These are phyloP conservation scores for Microbotryum lychnidis-dioicae DNA, from an alignment of 1,284 basidiomycete genomes.

Conservation along the genomic window DNA sequence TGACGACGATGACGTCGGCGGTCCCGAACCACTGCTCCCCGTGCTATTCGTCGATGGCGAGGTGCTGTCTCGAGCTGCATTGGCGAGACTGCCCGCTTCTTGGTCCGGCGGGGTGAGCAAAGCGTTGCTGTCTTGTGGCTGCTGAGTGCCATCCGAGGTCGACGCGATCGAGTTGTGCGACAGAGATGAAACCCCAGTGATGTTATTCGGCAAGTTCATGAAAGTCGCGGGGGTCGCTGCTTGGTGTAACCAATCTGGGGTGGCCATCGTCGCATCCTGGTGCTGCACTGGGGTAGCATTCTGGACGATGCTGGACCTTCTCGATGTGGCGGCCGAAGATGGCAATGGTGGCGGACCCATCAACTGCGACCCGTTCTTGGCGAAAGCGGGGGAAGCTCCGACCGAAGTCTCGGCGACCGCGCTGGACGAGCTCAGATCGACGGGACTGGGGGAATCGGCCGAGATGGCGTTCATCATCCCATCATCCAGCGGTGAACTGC, in stretches of 20 bases:
- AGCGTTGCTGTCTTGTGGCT: too few relatives aligned
- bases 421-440: conserved; percentile 14
- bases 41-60: too few relatives aligned
- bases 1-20: too few relatives aligned
- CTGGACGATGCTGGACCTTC: neutral
- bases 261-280: neutral
- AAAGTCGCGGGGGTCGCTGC: conserved; percentile 33
- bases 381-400: neutral
- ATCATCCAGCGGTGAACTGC: neutral
- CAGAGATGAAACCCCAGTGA: neutral
- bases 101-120: too few relatives aligned
- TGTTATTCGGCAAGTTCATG: conserved; percentile 31
- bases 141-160: too few relatives aligned
- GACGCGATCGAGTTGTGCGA: too few relatives aligned
- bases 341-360: conserved; percentile 28
- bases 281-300: too few relatives aligned
- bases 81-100: too few relatives aligned
- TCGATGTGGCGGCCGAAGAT: neutral
- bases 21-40: too few relatives aligned
- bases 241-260: conserved; percentile 9
- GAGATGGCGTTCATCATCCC: neutral
- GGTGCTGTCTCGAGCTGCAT: too few relatives aligned
- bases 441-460: conserved; percentile 23
- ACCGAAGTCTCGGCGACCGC: neutral
- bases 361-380: conserved; percentile 4